Conservation (phyloP, 1,139 yeast species). For the Kodamaea plutei region DNA sequence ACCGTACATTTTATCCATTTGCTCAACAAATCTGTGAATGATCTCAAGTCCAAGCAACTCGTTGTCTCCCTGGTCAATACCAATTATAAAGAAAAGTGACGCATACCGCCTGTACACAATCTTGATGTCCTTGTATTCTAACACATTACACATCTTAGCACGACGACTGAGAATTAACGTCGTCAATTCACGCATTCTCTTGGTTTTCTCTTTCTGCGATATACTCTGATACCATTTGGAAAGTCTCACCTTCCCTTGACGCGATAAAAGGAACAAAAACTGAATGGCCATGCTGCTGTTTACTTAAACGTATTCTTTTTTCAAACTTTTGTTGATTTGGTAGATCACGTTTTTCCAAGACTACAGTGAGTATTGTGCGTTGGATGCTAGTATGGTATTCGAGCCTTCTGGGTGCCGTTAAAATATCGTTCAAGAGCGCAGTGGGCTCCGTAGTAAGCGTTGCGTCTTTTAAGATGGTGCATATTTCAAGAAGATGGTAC, state of each 20-base stretch:
- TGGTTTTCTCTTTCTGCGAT: slow-evolving; percentile 77
- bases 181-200: slow-evolving; percentile 80
- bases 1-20: slow-evolving; percentile 95
- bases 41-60: slow-evolving; percentile 82
- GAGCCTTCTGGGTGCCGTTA: too few species aligned
- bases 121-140: slow-evolving; percentile 86
- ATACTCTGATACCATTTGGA: slow-evolving; percentile 90
- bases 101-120: slow-evolving; percentile 91
- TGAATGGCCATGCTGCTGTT: slow-evolving; percentile 56
- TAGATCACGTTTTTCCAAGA: too few species aligned
- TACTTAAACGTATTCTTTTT: too few species aligned
- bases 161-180: slow-evolving; percentile 81
- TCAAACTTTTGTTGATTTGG: too few species aligned
- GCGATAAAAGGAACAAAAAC: slow-evolving; percentile 74
- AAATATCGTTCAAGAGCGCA: too few species aligned
- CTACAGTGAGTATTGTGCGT: too few species aligned
- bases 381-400: too few species aligned
- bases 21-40: slow-evolving; percentile 91
- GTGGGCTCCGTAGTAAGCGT: too few species aligned
- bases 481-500: too few species aligned
- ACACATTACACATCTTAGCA: slow-evolving; percentile 92
- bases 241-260: slow-evolving; percentile 93
- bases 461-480: too few species aligned
- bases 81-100: slow-evolving; percentile 83
- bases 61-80: slow-evolving; percentile 79